Evolutionary conservation across 768 basidiomycete species (phyloP).

Genomic region (Russula foetens): DNA sequence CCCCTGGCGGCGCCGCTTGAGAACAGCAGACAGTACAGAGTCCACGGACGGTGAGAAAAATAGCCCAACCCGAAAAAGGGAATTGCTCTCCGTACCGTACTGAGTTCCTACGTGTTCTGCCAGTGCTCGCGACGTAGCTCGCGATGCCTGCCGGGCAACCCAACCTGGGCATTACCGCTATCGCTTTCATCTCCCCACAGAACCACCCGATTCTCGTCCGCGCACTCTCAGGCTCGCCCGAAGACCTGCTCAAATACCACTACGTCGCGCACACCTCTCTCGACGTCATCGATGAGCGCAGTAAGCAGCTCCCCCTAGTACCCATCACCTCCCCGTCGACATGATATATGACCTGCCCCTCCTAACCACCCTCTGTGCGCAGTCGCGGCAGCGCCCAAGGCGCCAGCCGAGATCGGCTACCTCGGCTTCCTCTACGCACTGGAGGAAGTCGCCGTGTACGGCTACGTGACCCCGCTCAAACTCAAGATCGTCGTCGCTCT

Average conservation of each 20-base stretch:
- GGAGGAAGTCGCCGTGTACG: constrained; percentile 90
- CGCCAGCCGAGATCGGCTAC: constrained; percentile 55
- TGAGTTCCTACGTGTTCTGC: no score
- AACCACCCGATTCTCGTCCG: constrained; percentile 78
- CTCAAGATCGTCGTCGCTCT: constrained; percentile 81
- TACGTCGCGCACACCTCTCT: constrained; percentile 87
- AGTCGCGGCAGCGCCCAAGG: constrained; percentile 43
- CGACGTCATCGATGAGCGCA: constrained; percentile 88
- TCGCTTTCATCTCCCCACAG: constrained; percentile 78
- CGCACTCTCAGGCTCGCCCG: constrained; percentile 52
- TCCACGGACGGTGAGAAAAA: no score
- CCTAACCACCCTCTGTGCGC: not conserved
- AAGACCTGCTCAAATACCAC: constrained; percentile 72
- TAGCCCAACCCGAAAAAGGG: not conserved
- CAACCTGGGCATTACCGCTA: constrained; percentile 65
- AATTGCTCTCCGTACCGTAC: not conserved
- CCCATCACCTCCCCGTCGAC: no score
- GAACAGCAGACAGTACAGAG: no score
- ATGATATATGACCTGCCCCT: no score
- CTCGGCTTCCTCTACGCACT: constrained; percentile 82
- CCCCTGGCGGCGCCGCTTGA: no score
- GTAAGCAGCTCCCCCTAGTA: constrained; percentile 46
- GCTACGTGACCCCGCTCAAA: constrained; percentile 82
- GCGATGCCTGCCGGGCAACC: constrained; percentile 43
- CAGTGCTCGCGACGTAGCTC: not conserved